phyloP scores from a whole-genome alignment of 805 yeast genomes.

The Starmerella kuoi region DNA sequence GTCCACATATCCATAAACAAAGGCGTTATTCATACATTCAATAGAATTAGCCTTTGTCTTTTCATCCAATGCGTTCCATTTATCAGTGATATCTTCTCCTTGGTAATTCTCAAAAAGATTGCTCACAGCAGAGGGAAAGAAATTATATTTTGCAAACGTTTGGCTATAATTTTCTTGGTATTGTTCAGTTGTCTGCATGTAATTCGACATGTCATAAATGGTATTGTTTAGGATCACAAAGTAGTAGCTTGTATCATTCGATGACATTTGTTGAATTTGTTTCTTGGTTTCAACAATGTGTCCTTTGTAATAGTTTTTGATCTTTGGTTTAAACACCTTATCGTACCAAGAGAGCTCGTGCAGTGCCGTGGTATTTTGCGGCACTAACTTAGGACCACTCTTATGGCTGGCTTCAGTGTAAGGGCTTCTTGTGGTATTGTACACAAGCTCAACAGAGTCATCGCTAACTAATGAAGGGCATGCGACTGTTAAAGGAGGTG shows the following conservation, averaged over 20 bases:
- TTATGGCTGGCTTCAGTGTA: conserved; percentile 27
- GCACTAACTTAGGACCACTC: conserved; percentile 26
- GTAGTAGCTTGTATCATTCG: conserved; percentile 22
- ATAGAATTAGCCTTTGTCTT: conserved; percentile 22
- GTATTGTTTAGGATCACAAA: conserved; percentile 28
- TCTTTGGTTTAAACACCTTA: conserved; percentile 28
- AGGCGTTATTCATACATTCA: conserved; percentile 30
- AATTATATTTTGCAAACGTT: conserved; percentile 26
- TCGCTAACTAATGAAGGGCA: conserved; percentile 32
- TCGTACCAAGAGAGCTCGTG: conserved; percentile 31
- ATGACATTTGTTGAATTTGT: conserved; percentile 22
- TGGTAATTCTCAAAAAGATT: conserved; percentile 27
- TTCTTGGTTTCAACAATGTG: conserved; percentile 27
- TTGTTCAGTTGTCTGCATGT: conserved; percentile 26
- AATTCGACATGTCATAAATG: conserved; percentile 32
- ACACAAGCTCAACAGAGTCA: conserved; percentile 22
- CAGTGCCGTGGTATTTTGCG: conserved; percentile 26
- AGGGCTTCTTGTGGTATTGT: conserved; percentile 26
- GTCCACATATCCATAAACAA: conserved; percentile 30
- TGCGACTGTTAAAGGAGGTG: conserved; percentile 32
- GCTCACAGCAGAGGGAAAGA: conserved; percentile 28
- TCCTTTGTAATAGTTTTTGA: conserved; percentile 31
- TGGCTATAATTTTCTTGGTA: conserved; percentile 22
- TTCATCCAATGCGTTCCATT: conserved; percentile 24
- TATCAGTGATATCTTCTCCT: conserved; percentile 30